phyloP scores from a whole-genome alignment of 1,284 basidiomycete genomes.

The Apiotrichum domesticum region DNA sequence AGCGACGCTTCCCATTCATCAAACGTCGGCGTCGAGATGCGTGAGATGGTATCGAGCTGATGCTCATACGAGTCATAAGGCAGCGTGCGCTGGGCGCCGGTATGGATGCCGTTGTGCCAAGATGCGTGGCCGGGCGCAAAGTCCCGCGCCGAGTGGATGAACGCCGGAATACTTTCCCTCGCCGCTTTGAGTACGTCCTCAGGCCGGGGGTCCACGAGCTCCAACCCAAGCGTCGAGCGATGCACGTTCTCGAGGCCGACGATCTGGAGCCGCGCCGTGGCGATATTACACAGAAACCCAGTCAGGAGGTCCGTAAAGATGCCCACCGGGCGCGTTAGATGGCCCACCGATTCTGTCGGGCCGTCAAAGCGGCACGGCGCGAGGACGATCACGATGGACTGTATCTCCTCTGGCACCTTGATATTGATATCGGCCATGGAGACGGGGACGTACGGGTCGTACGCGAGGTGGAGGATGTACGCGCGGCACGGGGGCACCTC shows the following conservation, averaged over 20 bases:
- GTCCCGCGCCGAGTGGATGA: background rate
- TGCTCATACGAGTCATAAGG: background rate
- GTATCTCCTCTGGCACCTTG: background rate
- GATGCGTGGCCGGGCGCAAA: background rate
- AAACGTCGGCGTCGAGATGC: background rate
- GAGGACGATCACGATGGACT: background rate
- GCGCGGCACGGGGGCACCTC: background rate
- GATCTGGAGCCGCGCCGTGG: background rate
- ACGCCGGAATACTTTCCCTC: background rate
- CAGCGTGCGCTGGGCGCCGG: background rate
- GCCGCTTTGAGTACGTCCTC: background rate
- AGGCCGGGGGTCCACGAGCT: background rate
- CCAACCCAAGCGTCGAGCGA: background rate
- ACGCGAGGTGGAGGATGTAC: background rate
- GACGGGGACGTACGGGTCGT: background rate
- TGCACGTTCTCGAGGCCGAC: constrained; percentile 1
- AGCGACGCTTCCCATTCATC: background rate
- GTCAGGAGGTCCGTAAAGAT: background rate
- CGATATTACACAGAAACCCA: background rate
- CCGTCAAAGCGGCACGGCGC: background rate
- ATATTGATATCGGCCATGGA: background rate
- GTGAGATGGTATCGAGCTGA: background rate
- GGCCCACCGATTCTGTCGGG: background rate
- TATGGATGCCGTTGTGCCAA: background rate
- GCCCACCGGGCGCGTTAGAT: background rate